Conservation (phyloP, 2,329 filamentous ascomycete species). For the Colletotrichum sp. region DNA sequence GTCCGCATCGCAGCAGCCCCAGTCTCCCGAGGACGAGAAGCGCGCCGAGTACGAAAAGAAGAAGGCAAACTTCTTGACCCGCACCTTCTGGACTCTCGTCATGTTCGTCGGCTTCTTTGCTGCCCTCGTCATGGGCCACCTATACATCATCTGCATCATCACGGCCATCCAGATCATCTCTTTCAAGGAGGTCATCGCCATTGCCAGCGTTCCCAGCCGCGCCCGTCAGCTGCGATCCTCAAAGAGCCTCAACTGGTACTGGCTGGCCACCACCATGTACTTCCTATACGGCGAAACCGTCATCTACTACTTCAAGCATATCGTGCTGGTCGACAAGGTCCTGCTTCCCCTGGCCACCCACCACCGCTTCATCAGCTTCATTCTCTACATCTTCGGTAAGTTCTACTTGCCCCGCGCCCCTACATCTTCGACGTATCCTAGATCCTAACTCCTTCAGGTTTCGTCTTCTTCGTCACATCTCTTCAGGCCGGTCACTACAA, state of each 20-base stretch:
- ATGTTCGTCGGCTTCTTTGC: conserved; percentile 96
- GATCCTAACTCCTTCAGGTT: conserved; percentile 64
- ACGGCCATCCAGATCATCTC: conserved; percentile 95
- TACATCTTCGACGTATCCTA: neutral
- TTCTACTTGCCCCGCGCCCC: conserved; percentile 17
- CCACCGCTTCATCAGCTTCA: conserved; percentile 98
- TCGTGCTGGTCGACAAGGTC: conserved; percentile 92
- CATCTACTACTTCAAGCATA: conserved; percentile 99
- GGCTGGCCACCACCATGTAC: conserved; percentile 98
- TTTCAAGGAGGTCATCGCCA: conserved; percentile 99
- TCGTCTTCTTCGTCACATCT: conserved; percentile 96
- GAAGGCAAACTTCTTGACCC: conserved; percentile 95
- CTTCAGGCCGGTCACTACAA: conserved; percentile 95
- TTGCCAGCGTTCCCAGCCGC: conserved; percentile 91
- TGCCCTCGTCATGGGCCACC: conserved; percentile 92
- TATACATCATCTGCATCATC: conserved; percentile 94
- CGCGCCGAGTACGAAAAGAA: conserved; percentile 91
- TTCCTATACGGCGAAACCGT: conserved; percentile 98
- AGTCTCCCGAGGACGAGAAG: conserved; percentile 42
- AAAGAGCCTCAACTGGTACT: conserved; percentile 99
- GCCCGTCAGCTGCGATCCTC: conserved; percentile 91
- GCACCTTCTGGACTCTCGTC: conserved; percentile 96
- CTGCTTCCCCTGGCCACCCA: conserved; percentile 93
- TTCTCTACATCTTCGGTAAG: conserved; percentile 95
- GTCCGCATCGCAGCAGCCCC: conserved; percentile 42